Evolutionary conservation across 495 filamentous ascomycete species (phyloP).

Genomic region (Pseudotulostoma volvatum): DNA sequence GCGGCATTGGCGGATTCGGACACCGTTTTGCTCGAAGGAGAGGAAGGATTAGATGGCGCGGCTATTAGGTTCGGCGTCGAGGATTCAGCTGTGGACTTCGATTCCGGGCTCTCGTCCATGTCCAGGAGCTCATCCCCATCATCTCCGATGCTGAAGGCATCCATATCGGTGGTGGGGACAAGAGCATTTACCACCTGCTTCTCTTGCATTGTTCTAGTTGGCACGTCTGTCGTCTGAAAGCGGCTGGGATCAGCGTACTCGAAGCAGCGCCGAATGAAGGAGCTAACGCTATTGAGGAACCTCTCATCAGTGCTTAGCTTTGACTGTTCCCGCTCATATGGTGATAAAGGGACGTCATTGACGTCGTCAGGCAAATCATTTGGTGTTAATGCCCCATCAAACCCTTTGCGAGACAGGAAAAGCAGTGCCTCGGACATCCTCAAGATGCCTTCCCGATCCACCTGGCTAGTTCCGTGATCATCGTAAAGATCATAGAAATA

Average conservation of each 20-base stretch:
- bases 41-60: background rate
- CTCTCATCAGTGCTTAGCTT: slow-evolving; percentile 48
- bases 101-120: slow-evolving; percentile 24
- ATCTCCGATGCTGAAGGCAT: slow-evolving; percentile 64
- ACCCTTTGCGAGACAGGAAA: slow-evolving; percentile 75
- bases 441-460: slow-evolving; percentile 93
- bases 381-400: slow-evolving; percentile 53
- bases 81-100: slow-evolving; percentile 5
- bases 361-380: slow-evolving; percentile 24
- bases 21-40: slow-evolving; percentile 7
- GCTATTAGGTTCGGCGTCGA: slow-evolving; percentile 5
- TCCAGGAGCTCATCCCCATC: slow-evolving; percentile 60
- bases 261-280: slow-evolving; percentile 90
- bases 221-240: slow-evolving; percentile 23
- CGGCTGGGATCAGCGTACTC: slow-evolving; percentile 96
- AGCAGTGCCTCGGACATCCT: slow-evolving; percentile 86
- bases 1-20: slow-evolving; percentile 59
- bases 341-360: slow-evolving; percentile 6
- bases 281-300: slow-evolving; percentile 80
- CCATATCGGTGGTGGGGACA: slow-evolving; percentile 29
- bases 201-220: background rate
- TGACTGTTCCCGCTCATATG: slow-evolving; percentile 11
- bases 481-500: slow-evolving; percentile 98
- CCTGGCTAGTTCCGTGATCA: slow-evolving; percentile 75
- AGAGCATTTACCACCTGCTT: slow-evolving; percentile 11